These are phyloP conservation scores for Tricharina praecox DNA, from an alignment of 495 filamentous ascomycete species.

Conservation along the genomic window DNA sequence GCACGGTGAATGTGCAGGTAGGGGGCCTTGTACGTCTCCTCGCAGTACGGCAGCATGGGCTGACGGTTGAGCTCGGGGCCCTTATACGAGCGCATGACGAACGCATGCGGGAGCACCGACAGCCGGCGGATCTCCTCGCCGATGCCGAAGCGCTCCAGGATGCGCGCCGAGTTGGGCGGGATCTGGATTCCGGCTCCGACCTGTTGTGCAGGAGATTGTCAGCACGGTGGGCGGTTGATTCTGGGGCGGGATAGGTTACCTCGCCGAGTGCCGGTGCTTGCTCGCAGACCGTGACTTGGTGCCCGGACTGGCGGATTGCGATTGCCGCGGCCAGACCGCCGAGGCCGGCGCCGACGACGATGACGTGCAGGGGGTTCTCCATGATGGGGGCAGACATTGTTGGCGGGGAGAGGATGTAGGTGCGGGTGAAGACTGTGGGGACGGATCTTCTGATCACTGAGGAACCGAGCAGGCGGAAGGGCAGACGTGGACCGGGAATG, in stretches of 20 bases:
- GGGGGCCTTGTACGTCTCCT: slow-evolving; percentile 33
- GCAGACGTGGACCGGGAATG: background rate
- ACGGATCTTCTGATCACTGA: background rate
- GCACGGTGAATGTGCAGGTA: slow-evolving; percentile 41
- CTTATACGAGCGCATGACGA: slow-evolving; percentile 18
- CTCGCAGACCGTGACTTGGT: slow-evolving; percentile 35
- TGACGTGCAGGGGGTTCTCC: slow-evolving; percentile 28
- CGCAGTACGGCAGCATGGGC: slow-evolving; percentile 27
- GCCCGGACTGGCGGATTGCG: slow-evolving; percentile 31
- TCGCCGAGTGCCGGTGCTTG: slow-evolving; percentile 32
- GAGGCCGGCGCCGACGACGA: slow-evolving; percentile 36
- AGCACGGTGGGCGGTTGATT: no score
- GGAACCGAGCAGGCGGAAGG: background rate
- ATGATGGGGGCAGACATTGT: background rate
- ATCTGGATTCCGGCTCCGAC: slow-evolving; percentile 34
- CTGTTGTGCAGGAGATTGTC: slow-evolving; percentile 21
- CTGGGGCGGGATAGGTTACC: no score
- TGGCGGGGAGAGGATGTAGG: background rate
- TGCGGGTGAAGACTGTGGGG: background rate
- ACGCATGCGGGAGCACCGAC: slow-evolving; percentile 16
- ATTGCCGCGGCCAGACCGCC: slow-evolving; percentile 38
- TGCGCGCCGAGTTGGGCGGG: slow-evolving; percentile 30
- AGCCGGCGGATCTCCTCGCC: slow-evolving; percentile 9
- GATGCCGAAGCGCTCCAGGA: slow-evolving; percentile 27
- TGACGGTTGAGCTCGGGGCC: slow-evolving; percentile 26